phyloP scores from a whole-genome alignment of 768 basidiomycete species.

The Phallus indusiatus region DNA sequence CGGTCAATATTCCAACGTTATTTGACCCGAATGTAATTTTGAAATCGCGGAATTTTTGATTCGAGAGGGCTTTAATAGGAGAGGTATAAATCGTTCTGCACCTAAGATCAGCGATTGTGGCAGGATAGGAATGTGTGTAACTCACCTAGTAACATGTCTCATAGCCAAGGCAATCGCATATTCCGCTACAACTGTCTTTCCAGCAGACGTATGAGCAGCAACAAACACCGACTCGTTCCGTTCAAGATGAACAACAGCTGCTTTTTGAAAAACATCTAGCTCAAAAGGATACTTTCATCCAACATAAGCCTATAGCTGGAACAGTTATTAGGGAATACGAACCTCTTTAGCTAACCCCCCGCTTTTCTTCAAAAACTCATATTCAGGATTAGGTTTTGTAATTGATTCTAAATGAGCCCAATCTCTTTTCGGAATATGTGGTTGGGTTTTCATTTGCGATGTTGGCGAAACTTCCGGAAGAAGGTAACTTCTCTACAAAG shows the following conservation, averaged over 20 bases:
- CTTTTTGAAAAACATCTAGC: conserved; percentile 96
- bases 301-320: background rate
- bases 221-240: conserved; percentile 98
- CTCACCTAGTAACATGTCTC: conserved; percentile 97
- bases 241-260: conserved; percentile 96
- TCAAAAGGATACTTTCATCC: conserved; percentile 87
- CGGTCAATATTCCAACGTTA: conserved; percentile 92
- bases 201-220: conserved; percentile 99
- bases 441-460: conserved; percentile 31
- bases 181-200: conserved; percentile 98
- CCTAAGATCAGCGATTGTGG: background rate
- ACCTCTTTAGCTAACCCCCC: conserved; percentile 7
- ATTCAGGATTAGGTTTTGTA: conserved; percentile 61
- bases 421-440: conserved; percentile 67
- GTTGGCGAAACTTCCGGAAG: conserved; percentile 36
- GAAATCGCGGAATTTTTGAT: conserved; percentile 98
- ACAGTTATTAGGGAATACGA: background rate
- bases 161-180: conserved; percentile 96
- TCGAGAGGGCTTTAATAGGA: conserved; percentile 96
- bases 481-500: conserved; percentile 45
- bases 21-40: conserved; percentile 89
- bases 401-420: conserved; percentile 98
- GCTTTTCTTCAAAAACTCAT: background rate
- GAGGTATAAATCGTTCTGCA: conserved; percentile 94
- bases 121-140: background rate